Evolutionary conservation across 2,329 filamentous ascomycete species (phyloP).

Genomic region (Colletotrichum incanum): DNA sequence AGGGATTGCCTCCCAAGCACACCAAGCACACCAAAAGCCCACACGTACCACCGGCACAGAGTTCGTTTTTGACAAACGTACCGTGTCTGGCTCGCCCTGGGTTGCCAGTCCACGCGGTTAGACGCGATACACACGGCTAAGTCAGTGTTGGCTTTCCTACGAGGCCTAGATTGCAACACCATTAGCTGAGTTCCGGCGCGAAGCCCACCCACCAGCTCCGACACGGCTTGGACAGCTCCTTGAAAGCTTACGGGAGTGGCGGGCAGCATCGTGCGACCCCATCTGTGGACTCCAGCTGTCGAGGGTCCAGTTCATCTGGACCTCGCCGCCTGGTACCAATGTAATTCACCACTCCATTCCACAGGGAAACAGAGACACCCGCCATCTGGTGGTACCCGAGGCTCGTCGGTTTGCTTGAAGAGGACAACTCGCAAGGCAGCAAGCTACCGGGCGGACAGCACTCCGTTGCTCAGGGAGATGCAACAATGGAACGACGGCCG

Average conservation of each 20-base stretch:
- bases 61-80: conserved; percentile 31
- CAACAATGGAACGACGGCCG: conserved; percentile 36
- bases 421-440: conserved; percentile 12
- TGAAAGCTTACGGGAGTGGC: conserved; percentile 13
- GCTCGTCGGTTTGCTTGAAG: conserved; percentile 3
- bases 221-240: conserved; percentile 20
- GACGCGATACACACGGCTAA: conserved; percentile 20
- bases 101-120: conserved; percentile 34
- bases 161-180: conserved; percentile 28
- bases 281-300: conserved; percentile 8
- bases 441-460: conserved; percentile 2
- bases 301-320: background rate
- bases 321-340: background rate
- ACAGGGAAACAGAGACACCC: conserved; percentile 19
- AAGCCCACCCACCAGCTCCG: conserved; percentile 18
- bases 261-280: conserved; percentile 17
- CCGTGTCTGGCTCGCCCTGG: conserved; percentile 33
- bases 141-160: conserved; percentile 26
- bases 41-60: conserved; percentile 23
- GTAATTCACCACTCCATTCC: background rate
- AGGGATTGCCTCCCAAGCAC: conserved; percentile 21
- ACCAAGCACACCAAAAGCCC: too few species aligned
- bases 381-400: conserved; percentile 4
- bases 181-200: conserved; percentile 29
- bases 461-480: conserved; percentile 33